A percentile compares a stretch with the other conserved stretches of the same genome.
Evolutionary conservation across 352 stramenopile genomes (phyloP).

Genomic region (Pythium brachiatum): DNA sequence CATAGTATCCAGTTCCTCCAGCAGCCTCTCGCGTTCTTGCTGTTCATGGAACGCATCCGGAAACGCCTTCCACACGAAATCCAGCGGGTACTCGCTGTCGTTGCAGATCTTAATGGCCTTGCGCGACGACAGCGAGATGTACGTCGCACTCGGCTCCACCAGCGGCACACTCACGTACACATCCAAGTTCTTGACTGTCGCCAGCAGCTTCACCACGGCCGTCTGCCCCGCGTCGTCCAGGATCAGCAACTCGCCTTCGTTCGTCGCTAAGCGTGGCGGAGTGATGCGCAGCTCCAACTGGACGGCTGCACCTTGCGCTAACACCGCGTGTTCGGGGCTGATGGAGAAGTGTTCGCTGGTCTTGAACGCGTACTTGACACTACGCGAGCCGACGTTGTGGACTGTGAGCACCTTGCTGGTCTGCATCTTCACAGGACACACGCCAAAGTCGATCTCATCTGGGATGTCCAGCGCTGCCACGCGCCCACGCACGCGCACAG

Average conservation of each 20-base stretch:
- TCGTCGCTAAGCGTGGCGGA: constrained; percentile 34
- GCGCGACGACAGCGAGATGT: constrained; percentile 90
- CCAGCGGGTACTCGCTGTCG: constrained; percentile 87
- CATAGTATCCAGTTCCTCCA: constrained; percentile 83
- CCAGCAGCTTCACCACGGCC: constrained; percentile 66
- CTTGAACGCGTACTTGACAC: constrained; percentile 73
- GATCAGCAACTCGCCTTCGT: constrained; percentile 78
- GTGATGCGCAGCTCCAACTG: constrained; percentile 78
- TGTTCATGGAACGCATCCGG: constrained; percentile 67
- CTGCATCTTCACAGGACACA: constrained; percentile 84
- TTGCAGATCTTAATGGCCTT: constrained; percentile 93
- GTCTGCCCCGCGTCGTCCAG: constrained; percentile 79
- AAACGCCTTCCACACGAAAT: constrained; percentile 94
- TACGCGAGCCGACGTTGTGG: constrained; percentile 85
- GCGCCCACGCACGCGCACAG: constrained; percentile 80
- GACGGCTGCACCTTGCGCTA: constrained; percentile 61
- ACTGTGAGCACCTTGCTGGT: constrained; percentile 83
- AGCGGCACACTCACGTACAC: constrained; percentile 88
- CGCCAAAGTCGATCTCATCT: constrained; percentile 85
- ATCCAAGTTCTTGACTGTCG: constrained; percentile 83
- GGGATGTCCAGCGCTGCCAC: constrained; percentile 88
- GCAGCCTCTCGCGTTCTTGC: constrained; percentile 71
- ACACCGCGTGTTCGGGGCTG: constrained; percentile 48
- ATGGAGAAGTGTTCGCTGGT: constrained; percentile 64
- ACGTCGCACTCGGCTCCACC: constrained; percentile 84